These are phyloP conservation scores for Corniculantispora saksenae DNA, from an alignment of 2,329 filamentous ascomycete genomes.

Conservation along the genomic window DNA sequence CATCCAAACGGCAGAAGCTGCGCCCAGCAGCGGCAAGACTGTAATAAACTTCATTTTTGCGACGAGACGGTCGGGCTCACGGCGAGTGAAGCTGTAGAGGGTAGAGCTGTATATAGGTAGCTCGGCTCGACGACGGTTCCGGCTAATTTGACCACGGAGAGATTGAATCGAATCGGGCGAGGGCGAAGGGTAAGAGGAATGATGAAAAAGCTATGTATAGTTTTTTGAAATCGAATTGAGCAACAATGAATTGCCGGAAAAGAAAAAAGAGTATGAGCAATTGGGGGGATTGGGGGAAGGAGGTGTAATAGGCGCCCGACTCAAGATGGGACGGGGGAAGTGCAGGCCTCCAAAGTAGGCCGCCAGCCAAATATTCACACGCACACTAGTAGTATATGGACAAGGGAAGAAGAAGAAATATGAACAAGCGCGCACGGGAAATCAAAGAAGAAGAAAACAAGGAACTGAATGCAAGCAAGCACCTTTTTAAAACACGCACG, in stretches of 20 bases:
- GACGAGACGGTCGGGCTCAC: neutral
- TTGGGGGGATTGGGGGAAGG: neutral
- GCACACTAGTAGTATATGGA: neutral
- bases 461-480: neutral
- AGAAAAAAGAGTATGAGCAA: neutral
- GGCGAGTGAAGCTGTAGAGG: neutral
- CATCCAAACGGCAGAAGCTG: slow-evolving; percentile 30
- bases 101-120: neutral
- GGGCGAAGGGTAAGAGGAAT: neutral
- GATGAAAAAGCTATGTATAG: neutral
- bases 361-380: neutral
- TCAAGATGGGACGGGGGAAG: neutral
- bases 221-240: neutral
- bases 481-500: neutral
- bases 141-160: neutral
- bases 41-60: slow-evolving; percentile 27
- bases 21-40: slow-evolving; percentile 7
- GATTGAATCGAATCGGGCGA: neutral
- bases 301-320: slow-evolving; percentile 14
- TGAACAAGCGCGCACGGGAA: neutral
- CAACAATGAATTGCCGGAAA: neutral
- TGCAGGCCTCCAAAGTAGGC: slow-evolving; percentile 1
- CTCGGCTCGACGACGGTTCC: neutral
- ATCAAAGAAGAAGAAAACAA: neutral
- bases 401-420: neutral